Evolutionary conservation across 345 rosid species (phyloP), one percentile per base, ranked within the genome.

Genomic region (Arabis hirsuta): DNA sequence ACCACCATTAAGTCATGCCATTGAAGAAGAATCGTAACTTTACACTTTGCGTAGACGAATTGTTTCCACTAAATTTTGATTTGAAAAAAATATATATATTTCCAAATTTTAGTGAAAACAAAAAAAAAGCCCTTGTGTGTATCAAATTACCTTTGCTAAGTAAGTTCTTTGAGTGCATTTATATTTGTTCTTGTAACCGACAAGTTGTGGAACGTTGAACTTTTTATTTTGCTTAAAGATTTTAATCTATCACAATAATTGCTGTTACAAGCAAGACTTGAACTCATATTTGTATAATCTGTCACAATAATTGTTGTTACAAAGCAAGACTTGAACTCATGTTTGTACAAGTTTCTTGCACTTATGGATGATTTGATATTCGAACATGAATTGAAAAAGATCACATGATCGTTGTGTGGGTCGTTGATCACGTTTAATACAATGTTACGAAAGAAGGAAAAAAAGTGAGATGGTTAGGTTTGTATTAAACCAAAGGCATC

Each of bases 31-130:
- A 74, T 74, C 73, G 14, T n/a, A 42, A 67, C 63, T 67, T 74
- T 67, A 51, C 78, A 74, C 78, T 74, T 74, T 74, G 73, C 78
- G 78, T 74, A 59, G 24, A 61, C 32, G 4, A 74, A 66, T 51
- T 59, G 72, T 62, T 74, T 74, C 68, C 62, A 59, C 78, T 48
- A 29, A 32, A 50, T 19, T 50, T 61, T 71, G 32, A 27, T 16
- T 59, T 29, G 2, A 48, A 36, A 70, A 6, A 59, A 16, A 16
- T 16, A 16, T 16, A 16, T 24, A 70, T 6, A 6, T 70, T 63
- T 50, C 38, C 9, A 72, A 34, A 45, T 62, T 55, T 20, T 22
- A 10, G 47, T 54, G 12, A 26, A 12, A 22, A 5, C 12, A 42
- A 6, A 39, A 72, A 57, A 51, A 50, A 67, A n/a, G n/a, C 58